A percentile compares a stretch with the other conserved stretches of the same genome.
Conservation (phyloP, 257 asterid species). For the Ilex aquifolium region DNA sequence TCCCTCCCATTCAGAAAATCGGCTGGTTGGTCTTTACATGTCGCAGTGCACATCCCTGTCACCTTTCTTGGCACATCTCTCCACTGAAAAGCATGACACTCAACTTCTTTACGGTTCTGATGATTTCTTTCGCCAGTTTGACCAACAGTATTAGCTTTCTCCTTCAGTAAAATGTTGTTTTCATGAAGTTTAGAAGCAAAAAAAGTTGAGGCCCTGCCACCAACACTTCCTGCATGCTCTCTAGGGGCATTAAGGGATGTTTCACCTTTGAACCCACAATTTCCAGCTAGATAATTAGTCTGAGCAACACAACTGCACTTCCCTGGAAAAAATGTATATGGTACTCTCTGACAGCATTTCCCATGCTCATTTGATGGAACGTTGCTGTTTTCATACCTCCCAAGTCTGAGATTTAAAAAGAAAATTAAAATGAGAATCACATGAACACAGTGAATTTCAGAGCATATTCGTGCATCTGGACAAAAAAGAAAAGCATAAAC, state of each 20-base stretch:
- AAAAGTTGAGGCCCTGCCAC: conserved; percentile 20
- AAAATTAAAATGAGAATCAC: conserved; percentile 6
- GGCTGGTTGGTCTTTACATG: conserved; percentile 24
- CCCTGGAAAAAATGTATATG: conserved; percentile 21
- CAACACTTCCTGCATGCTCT: conserved; percentile 22
- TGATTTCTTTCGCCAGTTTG: conserved; percentile 15
- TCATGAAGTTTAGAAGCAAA: conserved; percentile 23
- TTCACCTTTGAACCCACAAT: conserved; percentile 16
- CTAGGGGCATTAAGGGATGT: conserved; percentile 12
- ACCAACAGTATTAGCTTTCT: conserved; percentile 23
- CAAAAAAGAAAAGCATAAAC: no score
- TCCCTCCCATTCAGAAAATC: conserved; percentile 9
- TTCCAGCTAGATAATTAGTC: conserved; percentile 17
- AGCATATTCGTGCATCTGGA: no score
- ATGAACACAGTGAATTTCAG: neutral
- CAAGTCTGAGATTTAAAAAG: conserved; percentile 20
- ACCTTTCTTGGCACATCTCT: conserved; percentile 47
- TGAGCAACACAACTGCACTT: conserved; percentile 22
- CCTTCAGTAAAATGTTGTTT: conserved; percentile 15
- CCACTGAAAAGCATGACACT: conserved; percentile 41
- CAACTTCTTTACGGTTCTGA: conserved; percentile 22
- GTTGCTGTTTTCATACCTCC: conserved; percentile 21
- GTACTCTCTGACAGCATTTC: conserved; percentile 26
- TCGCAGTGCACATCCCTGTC: conserved; percentile 17
- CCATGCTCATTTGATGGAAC: conserved; percentile 21